These are phyloP conservation scores for Suillus ampliporus DNA, from an alignment of 768 basidiomycete species.

Conservation along the genomic window DNA sequence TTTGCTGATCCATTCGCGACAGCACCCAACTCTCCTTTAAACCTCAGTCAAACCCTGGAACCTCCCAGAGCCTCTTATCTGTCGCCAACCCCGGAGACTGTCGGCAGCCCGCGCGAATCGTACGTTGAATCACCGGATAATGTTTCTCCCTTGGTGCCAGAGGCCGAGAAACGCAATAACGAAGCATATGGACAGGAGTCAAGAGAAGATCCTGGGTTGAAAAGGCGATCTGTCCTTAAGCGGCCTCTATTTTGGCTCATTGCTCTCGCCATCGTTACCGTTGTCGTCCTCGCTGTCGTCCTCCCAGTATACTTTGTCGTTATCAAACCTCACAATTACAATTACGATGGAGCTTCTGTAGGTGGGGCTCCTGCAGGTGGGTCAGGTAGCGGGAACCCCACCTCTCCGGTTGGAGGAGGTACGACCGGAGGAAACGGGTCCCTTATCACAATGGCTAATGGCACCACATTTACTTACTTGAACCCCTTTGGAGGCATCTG, in stretches of 20 bases:
- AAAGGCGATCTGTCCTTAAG: conserved; percentile 23
- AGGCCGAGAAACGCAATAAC: conserved; percentile 21
- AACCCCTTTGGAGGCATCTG: conserved; percentile 81
- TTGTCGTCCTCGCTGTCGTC: conserved; percentile 43
- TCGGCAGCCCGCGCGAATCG: conserved; percentile 29
- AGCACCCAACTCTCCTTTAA: conserved; percentile 17
- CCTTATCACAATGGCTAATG: conserved; percentile 65
- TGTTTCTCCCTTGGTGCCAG: conserved; percentile 30
- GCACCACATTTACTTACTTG: conserved; percentile 73
- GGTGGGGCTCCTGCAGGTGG: conserved; percentile 11
- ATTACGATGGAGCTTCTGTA: conserved; percentile 1
- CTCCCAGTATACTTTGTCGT: conserved; percentile 46
- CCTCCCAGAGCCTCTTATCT: conserved; percentile 35
- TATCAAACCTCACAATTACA: conserved; percentile 28
- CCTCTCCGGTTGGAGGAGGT: conserved; percentile 13
- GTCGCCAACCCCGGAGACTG: conserved; percentile 25
- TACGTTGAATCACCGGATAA: conserved; percentile 27
- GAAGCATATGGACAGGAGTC: conserved; percentile 13
- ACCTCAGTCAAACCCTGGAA: conserved; percentile 9
- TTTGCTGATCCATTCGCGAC: conserved; percentile 20
- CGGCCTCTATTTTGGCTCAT: conserved; percentile 36
- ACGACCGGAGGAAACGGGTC: conserved; percentile 73
- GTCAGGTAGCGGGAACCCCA: conserved; percentile 16
- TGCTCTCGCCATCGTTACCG: conserved; percentile 31
- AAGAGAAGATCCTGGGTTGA: conserved; percentile 1